Evolutionary conservation across 2,329 filamentous ascomycete species (phyloP), one percentile per base, ranked within the genome.

Genomic region (Lizonia empirigonia): DNA sequence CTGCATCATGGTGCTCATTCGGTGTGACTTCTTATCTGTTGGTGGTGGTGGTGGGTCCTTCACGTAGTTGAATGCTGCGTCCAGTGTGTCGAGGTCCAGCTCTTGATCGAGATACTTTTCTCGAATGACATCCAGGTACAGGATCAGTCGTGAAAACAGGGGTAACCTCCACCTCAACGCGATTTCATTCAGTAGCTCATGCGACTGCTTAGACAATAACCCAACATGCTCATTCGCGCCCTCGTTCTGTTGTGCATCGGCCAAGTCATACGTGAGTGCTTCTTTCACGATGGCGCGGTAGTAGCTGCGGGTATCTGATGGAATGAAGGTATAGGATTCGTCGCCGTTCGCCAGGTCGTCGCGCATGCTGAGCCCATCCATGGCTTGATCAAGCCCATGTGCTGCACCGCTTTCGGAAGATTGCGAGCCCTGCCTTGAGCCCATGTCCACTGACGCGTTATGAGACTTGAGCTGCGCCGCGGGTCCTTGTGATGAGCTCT

Each of bases 131-230:
- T 97, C 94, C 27, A 97, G 76, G 63, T 96, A 87, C 5, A 93
- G 76, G 5, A 96, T 85, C 42, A 91, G 80, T 35, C 91, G 84
- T 3, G 91, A 90, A 65, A 87, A 91, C 58, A 88, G 86, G 2
- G 93, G 91, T 55, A 99, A 82, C 40, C 94, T 87, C 94, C 94
- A 99, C 64, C 92, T 85, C 56, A 91, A 78, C 52, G 88, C 90
- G 50, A 97, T 81, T 71, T 97, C 93, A 53, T 88, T 89, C 56
- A 99, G 75, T 36, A 99, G 78, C 48, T 97, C 91, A 39, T 85
- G 82, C 2, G 91, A 94, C 55, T 89, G 84, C 63, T 87, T 90
- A 1, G 91, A 94, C 16, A 87, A 66, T 16, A 87, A 59, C 5
- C 78, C 77, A 9, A 74, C 77, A 12, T 76, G 75, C 55, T 78